These are phyloP conservation scores for Trametes meyenii DNA, from an alignment of 768 basidiomycete genomes.

Conservation along the genomic window DNA sequence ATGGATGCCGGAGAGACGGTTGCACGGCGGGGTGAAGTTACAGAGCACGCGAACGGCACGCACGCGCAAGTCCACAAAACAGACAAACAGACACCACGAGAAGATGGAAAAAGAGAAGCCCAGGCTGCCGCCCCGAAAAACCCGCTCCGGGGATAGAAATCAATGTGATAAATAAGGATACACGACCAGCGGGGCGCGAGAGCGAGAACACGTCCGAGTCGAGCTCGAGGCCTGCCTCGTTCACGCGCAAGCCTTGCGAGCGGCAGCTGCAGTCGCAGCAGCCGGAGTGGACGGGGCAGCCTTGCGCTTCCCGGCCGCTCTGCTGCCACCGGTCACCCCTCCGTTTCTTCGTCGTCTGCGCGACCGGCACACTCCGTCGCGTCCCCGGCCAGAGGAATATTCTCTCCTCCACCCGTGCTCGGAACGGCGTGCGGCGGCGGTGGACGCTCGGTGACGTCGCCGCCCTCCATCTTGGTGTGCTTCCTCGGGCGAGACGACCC, in stretches of 20 bases:
- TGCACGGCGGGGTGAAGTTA: too few species aligned
- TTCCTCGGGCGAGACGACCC: conserved; percentile 6
- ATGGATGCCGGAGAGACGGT: too few species aligned
- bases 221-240: not conserved
- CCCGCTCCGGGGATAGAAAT: not conserved
- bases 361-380: not conserved
- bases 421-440: too few species aligned
- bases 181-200: not conserved
- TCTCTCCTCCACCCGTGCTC: conserved; percentile 16
- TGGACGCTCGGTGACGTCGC: not conserved
- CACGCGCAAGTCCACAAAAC: too few species aligned
- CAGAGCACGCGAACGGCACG: too few species aligned
- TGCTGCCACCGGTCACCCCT: not conserved
- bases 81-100: too few species aligned
- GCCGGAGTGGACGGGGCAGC: not conserved
- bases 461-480: conserved; percentile 6
- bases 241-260: conserved; percentile 3
- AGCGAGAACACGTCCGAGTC: too few species aligned
- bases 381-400: not conserved
- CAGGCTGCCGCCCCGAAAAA: not conserved
- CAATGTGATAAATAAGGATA: not conserved
- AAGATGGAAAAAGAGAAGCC: not conserved
- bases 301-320: conserved; percentile 15
- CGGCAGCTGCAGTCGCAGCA: not conserved
- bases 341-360: conserved; percentile 8